Evolutionary conservation across 1,284 basidiomycete genomes (phyloP), one percentile per base, ranked within the genome.

Genomic region (Schizophyllum amplum): DNA sequence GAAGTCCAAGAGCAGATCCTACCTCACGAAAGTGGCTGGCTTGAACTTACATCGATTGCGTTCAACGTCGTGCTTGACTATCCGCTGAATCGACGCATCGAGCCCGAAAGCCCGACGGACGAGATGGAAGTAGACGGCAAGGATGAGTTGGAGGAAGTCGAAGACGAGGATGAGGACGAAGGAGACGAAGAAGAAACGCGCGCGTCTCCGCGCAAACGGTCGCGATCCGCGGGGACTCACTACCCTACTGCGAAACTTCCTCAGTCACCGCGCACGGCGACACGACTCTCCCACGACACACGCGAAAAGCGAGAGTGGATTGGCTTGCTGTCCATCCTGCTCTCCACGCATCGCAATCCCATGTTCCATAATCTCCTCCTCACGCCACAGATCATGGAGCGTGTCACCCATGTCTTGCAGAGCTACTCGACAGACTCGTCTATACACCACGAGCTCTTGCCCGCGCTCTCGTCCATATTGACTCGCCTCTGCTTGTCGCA

Each of bases 1-100:
- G 57, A 59, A 50, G 57, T 56, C 21, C 42, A 59, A 15, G 59
- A 62, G 26, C 33, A 57, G 22, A 21, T 22, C 5, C 83, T 89
- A 63, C 68, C 96, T 56, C 82, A 84, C 7, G 73, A 77, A 15
- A 70, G 74, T 0, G 73, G 69, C 47, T 98, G 95, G 95, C 69
- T 84, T 7, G 71, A 72, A 21, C 70, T 92, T 24, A 80, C 89
- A 46, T 79, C 82, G 52, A 70, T 92, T 33, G 84, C 83, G 55
- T 94, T 94, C 74, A 89, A 92, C 59, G 80, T 83, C 1, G 73
- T 93, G 5, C 73, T 95, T 1, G 83, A 79, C 13, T 85, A 90
- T 63, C 74, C 78, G 0, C 68, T 94, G 27, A 69, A 62, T 56
- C 68, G 63, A 48, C 65, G 21, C 5, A 67, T 84, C 22, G 69